Evolutionary conservation across 208 protist species (phyloP).

Genomic region (Plasmodiophora brassicae): DNA sequence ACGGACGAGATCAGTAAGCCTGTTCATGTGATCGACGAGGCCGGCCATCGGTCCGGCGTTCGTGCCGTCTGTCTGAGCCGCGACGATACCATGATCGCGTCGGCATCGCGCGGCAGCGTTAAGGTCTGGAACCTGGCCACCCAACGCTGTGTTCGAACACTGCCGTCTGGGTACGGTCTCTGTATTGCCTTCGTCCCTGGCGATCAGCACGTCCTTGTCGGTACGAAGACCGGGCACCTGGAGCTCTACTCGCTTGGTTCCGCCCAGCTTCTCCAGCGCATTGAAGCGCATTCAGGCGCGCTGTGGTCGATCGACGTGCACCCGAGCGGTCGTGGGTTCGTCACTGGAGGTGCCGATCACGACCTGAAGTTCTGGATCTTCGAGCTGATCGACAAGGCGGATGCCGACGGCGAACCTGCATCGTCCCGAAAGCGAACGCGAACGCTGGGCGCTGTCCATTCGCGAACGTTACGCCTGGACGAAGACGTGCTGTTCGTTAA

Average conservation of each 20-base stretch:
- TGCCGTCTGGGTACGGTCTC: slow-evolving; percentile 64
- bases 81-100: slow-evolving; percentile 51
- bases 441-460: background rate
- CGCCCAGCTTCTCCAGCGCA: slow-evolving; percentile 43
- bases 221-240: slow-evolving; percentile 57
- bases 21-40: background rate
- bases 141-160: slow-evolving; percentile 51
- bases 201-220: slow-evolving; percentile 62
- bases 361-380: slow-evolving; percentile 72
- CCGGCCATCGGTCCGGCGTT: slow-evolving; percentile 61
- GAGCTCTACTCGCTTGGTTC: slow-evolving; percentile 62
- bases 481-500: slow-evolving; percentile 81
- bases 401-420: too few species aligned
- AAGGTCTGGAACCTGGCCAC: slow-evolving; percentile 65
- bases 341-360: slow-evolving; percentile 59
- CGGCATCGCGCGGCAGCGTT: slow-evolving; percentile 34
- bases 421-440: background rate
- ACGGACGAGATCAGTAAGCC: background rate
- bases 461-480: slow-evolving; percentile 58
- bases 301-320: slow-evolving; percentile 55
- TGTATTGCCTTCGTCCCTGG: slow-evolving; percentile 68
- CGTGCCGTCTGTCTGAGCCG: slow-evolving; percentile 56
- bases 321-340: slow-evolving; percentile 56
- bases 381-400: slow-evolving; percentile 51
- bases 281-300: slow-evolving; percentile 40